Evolutionary conservation across 441 rosid species (phyloP), one percentile per base, ranked within the genome.

Genomic region (Theobroma grandiflorum): DNA sequence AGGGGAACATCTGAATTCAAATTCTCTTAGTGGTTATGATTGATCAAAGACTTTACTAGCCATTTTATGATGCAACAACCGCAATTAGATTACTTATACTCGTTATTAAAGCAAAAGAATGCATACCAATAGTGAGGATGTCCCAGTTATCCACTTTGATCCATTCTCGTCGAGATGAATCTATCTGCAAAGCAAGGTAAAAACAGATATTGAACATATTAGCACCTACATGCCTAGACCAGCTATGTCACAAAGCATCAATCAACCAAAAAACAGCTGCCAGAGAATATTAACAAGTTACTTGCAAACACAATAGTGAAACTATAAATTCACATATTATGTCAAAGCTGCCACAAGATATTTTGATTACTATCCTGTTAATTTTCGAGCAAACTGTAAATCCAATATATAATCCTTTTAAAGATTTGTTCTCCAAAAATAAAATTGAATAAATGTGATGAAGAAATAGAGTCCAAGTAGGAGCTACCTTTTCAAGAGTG

Each of bases 111-210:
- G 11, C 20, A 71, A 20, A 33, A 72, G 55, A 69, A 35, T 15
- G 66, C 89, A 49, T 89, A 93, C 98, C 80, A 40, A 67, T 61
- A 20, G 87, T 76, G 75, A 90, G 83, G 74, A 79, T 81, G 78
- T 91, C 97, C 93, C 95, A 96, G 80, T 80, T 85, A 37, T 78
- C 85, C 53, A 92, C 95, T 90, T 86, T 95, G 76, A 93, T 81
- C 98, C 98, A 93, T 78, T 76, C 86, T 78, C 22, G 84, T 75
- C 72, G 79, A 20, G 83, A 85, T 74, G 93, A 85, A 86, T 85
- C 89, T 53, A 87, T 82, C 98, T 96, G 92, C 87, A 85, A 81
- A 88, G 79, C 87, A 85, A 81, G 87, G 79, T 72, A 69, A 43
- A 68, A 62, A 76, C 62, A 15, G 53, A 66, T 42, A 82, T 70